A percentile compares a stretch with the other conserved stretches of the same genome.
Conservation (phyloP, 768 basidiomycete genomes). For the Naematelia aurantialba region DNA sequence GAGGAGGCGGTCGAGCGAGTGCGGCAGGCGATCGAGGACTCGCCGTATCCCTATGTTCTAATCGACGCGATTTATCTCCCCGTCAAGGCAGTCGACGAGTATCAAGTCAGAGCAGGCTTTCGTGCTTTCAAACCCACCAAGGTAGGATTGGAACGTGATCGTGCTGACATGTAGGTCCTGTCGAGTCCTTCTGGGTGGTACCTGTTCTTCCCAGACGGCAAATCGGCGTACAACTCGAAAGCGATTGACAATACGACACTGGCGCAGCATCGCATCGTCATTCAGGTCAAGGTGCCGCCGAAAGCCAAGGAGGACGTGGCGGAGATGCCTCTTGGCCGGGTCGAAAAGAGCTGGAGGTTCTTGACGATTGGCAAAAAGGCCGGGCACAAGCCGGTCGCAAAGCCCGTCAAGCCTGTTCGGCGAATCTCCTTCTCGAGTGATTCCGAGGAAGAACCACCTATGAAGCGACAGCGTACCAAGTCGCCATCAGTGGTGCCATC, state of each 20-base stretch:
- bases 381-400: slow-evolving; percentile 4
- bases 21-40: slow-evolving; percentile 24
- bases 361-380: slow-evolving; percentile 42
- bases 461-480: slow-evolving; percentile 2
- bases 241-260: slow-evolving; percentile 55
- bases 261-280: slow-evolving; percentile 34
- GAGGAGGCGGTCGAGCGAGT: slow-evolving; percentile 24
- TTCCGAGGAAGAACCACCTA: slow-evolving; percentile 6
- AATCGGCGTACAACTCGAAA: slow-evolving; percentile 64
- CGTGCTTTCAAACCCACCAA: slow-evolving; percentile 67
- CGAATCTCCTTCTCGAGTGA: neutral
- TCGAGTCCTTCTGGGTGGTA: slow-evolving; percentile 72
- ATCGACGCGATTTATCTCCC: slow-evolving; percentile 30
- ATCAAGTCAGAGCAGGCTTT: slow-evolving; percentile 67
- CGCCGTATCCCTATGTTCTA: slow-evolving; percentile 36
- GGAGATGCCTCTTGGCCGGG: neutral
- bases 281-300: slow-evolving; percentile 33
- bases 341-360: slow-evolving; percentile 27
- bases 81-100: slow-evolving; percentile 52
- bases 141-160: slow-evolving; percentile 55
- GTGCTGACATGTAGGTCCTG: slow-evolving; percentile 58
- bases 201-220: slow-evolving; percentile 67
- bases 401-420: slow-evolving; percentile 4
- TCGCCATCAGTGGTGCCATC: neutral
- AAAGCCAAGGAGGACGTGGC: slow-evolving; percentile 44